Evolutionary conservation across 805 yeast genomes (phyloP), one percentile per base, ranked within the genome.

Genomic region (Yarrowia bubula): DNA sequence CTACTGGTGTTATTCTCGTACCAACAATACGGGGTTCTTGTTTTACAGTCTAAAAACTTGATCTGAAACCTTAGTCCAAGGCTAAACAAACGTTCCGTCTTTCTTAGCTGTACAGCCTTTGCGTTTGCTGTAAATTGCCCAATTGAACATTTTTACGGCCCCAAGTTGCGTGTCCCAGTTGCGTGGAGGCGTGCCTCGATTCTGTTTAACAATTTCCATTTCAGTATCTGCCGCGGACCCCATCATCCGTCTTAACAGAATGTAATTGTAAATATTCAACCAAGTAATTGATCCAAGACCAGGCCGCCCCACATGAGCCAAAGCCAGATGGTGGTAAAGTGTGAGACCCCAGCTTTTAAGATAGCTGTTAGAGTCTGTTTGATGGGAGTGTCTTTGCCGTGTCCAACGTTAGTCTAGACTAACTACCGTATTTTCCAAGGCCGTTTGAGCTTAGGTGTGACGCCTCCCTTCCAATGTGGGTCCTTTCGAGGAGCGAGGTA

Each of bases 361-460:
- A 33, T 33, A 7, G 22, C 37, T 47, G 50, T n/a, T 46, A 22
- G 39, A 47, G 53, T 17, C 53, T 44, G 32, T 46, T 35, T 35
- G n/a, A n/a, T n/a, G 38, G 13, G 15, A 41, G 44, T 41, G 18
- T 41, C 44, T n/a, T 14, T 7, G 13, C n/a, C 8, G n/a, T 11
- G 28, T 33, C 9, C 42, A 50, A 50, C 43, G 43, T 38, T 50
- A 22, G 57, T 4, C 6, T 15, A 8, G 22, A 8, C 53, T 47
- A 32, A 17, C 53, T 32, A 18, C 57, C 57, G 57, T 50, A 50
- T 50, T 48, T 18, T 15, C 28, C 31, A 32, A 14, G 31, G 28
- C 58, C 43, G 58, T 51, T 51, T 38, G 58, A 51, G 58, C 58
- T 37, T 51, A 51, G 55, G 14, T 33, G n/a, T 5, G 10, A 1